Conservation (phyloP, 2,329 filamentous ascomycete genomes). For the Alternaria solani region DNA sequence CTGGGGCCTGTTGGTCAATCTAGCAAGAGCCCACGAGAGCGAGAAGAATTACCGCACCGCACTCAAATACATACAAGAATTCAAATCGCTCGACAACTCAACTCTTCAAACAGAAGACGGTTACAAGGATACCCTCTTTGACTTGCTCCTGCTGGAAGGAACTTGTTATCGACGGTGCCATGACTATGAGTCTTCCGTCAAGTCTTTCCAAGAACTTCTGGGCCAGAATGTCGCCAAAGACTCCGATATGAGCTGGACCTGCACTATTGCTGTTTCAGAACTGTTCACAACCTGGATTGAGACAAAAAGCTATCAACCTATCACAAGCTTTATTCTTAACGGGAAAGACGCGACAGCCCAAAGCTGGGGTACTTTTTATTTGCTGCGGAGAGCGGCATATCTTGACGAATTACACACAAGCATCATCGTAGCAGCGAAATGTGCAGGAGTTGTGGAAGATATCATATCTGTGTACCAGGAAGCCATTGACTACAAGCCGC, state of each 20-base stretch:
- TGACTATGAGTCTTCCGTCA: neutral
- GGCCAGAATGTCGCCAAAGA: neutral
- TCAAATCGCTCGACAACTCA: neutral
- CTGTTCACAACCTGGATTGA: neutral
- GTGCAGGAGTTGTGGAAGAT: neutral
- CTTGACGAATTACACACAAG: neutral
- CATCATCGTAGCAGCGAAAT: neutral
- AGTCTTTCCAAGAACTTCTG: neutral
- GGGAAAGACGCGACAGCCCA: neutral
- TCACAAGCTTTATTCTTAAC: neutral
- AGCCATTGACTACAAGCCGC: neutral
- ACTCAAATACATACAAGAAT: neutral
- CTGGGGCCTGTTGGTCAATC: neutral
- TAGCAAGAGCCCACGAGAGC: neutral
- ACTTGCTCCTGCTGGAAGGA: neutral
- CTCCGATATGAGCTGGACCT: neutral
- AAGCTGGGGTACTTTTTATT: neutral
- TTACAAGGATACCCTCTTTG: neutral
- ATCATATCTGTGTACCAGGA: neutral
- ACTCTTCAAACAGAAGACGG: neutral
- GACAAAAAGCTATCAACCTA: neutral
- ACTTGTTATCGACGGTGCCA: neutral
- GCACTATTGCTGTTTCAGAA: neutral
- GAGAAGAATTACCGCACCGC: neutral
- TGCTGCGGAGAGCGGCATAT: neutral